These are phyloP conservation scores for Heteromeles arbutifolia DNA, from an alignment of 306 rosid genomes.

Conservation along the genomic window DNA sequence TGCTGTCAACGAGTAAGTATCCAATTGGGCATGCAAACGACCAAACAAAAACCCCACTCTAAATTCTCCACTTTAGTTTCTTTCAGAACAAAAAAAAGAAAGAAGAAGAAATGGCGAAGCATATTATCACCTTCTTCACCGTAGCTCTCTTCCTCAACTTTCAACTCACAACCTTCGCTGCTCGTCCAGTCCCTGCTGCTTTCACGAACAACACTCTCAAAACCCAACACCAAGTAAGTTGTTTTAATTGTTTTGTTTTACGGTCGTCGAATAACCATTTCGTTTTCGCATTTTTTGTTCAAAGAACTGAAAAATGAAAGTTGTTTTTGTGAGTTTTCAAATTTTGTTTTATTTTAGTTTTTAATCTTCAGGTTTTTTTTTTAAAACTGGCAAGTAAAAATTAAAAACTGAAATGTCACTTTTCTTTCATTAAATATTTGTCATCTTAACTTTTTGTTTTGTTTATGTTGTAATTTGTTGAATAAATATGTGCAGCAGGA, in stretches of 20 bases:
- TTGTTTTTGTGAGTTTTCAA: too few relatives aligned
- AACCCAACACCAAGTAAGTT: conserved; percentile 25
- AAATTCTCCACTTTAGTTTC: background rate
- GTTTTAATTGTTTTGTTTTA: background rate
- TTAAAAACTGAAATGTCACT: background rate
- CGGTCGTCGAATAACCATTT: background rate
- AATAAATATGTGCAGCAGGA: conserved; percentile 20
- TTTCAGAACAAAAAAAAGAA: background rate
- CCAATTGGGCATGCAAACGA: background rate
- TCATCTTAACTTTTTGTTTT: background rate
- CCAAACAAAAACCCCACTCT: background rate
- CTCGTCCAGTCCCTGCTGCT: conserved; percentile 28
- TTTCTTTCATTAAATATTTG: background rate
- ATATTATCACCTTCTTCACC: conserved; percentile 34
- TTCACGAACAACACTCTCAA: background rate
- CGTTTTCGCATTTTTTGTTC: background rate
- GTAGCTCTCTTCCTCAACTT: conserved; percentile 44
- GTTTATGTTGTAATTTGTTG: background rate
- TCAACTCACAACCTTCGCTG: conserved; percentile 23
- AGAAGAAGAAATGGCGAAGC: conserved; percentile 29
- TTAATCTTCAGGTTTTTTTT: too few relatives aligned
- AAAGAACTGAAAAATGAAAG: too few relatives aligned
- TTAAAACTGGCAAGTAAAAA: too few relatives aligned
- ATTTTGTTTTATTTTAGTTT: too few relatives aligned
- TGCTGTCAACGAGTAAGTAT: background rate